Evolutionary conservation across 2,329 filamentous ascomycete species (phyloP).

Genomic region (Phoma herbarum): DNA sequence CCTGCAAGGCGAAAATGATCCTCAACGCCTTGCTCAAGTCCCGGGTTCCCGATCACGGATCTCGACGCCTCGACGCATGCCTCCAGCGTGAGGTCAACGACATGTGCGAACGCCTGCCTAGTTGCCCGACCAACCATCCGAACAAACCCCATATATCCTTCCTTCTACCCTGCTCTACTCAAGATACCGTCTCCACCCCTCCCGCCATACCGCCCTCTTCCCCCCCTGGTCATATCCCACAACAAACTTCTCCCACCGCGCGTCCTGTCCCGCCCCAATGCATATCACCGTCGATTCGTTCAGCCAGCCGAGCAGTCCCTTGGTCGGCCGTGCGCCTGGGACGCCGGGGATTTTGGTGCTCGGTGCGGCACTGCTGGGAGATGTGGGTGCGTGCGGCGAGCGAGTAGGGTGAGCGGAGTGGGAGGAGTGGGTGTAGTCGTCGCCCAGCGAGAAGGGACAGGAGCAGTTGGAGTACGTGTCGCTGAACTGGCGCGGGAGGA

Average conservation of each 20-base stretch:
- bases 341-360: conserved; percentile 64
- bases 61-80: too few relatives aligned
- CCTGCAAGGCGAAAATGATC: too few relatives aligned
- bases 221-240: conserved; percentile 65
- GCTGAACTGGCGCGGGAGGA: conserved; percentile 86
- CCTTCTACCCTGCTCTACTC: too few relatives aligned
- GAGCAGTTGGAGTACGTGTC: conserved; percentile 88
- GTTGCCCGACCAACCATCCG: too few relatives aligned
- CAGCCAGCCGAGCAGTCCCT: conserved; percentile 87
- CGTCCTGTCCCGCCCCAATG: conserved; percentile 81
- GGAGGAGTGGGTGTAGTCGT: conserved; percentile 68
- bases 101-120: too few relatives aligned
- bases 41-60: too few relatives aligned
- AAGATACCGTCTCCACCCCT: conserved; percentile 85
- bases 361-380: too few relatives aligned
- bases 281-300: conserved; percentile 74
- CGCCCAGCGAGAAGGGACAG: conserved; percentile 81
- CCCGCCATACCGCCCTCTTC: conserved; percentile 70
- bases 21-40: too few relatives aligned
- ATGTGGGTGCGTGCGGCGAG: too few relatives aligned
- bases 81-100: too few relatives aligned
- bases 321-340: conserved; percentile 69
- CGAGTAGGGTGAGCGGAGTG: too few relatives aligned
- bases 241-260: conserved; percentile 84
- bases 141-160: too few relatives aligned